Evolutionary conservation across 805 yeast species (phyloP).

Genomic region (Lipomyces lipofer): DNA sequence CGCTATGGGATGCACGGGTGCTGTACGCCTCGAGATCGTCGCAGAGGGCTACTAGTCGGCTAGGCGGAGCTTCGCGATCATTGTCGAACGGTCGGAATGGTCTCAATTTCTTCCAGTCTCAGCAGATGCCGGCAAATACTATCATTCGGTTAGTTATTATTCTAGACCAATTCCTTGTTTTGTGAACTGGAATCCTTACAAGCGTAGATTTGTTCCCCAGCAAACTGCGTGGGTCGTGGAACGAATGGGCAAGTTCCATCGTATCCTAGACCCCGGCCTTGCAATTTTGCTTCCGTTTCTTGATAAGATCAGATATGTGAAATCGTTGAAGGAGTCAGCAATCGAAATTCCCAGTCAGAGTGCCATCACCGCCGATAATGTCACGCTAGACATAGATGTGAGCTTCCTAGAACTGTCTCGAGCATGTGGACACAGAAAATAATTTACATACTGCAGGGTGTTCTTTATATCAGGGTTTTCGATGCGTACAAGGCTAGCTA

Average conservation of each 20-base stretch:
- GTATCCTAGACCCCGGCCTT: slow-evolving; percentile 71
- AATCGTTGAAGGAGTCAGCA: slow-evolving; percentile 80
- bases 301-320: slow-evolving; percentile 78
- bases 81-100: not conserved
- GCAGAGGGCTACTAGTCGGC: no score
- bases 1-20: no score
- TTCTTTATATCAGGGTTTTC: slow-evolving; percentile 69
- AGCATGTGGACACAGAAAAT: no score
- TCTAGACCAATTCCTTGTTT: no score
- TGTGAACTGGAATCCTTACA: no score
- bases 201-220: slow-evolving; percentile 80
- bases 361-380: slow-evolving; percentile 85
- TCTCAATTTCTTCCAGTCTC: slow-evolving; percentile 14
- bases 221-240: slow-evolving; percentile 91
- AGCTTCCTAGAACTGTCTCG: no score
- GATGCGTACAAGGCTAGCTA: slow-evolving; percentile 85
- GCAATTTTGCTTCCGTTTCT: slow-evolving; percentile 71
- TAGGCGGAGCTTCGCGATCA: not conserved
- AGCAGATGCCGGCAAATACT: slow-evolving; percentile 24
- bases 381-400: slow-evolving; percentile 71
- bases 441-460: slow-evolving; percentile 53
- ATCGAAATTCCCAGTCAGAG: slow-evolving; percentile 80
- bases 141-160: slow-evolving; percentile 18
- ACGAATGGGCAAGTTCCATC: slow-evolving; percentile 81
- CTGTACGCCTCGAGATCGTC: not conserved